These are phyloP conservation scores for Paecilomyces sp. DNA, from an alignment of 2,329 filamentous ascomycete genomes.

Conservation along the genomic window DNA sequence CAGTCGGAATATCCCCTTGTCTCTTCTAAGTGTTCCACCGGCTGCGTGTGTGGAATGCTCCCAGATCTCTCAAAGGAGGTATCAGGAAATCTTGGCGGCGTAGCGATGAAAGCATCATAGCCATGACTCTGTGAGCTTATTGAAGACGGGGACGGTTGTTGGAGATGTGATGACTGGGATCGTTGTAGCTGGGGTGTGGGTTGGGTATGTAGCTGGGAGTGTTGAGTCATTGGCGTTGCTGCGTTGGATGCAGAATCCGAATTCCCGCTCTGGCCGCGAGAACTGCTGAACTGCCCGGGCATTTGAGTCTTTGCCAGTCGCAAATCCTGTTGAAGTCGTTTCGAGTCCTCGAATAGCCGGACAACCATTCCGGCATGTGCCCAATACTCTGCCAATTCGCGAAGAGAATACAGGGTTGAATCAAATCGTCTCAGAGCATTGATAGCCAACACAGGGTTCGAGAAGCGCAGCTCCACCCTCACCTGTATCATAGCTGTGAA, in stretches of 20 bases:
- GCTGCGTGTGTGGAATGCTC: conserved; percentile 11
- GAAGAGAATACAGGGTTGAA: conserved; percentile 34
- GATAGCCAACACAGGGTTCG: conserved; percentile 39
- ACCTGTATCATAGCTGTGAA: conserved; percentile 43
- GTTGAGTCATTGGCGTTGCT: conserved; percentile 10
- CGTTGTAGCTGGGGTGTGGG: conserved; percentile 14
- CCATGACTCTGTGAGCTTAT: conserved; percentile 8
- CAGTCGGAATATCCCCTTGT: conserved; percentile 31
- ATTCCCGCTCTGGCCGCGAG: conserved; percentile 5
- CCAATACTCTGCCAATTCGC: conserved; percentile 36
- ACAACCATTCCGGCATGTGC: conserved; percentile 36
- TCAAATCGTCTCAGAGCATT: conserved; percentile 39
- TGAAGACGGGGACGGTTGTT: background rate
- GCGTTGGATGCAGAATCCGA: conserved; percentile 9
- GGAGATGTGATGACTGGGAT: conserved; percentile 4
- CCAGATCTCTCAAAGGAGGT: conserved; percentile 2
- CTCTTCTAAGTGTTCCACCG: conserved; percentile 24
- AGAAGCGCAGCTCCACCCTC: conserved; percentile 38
- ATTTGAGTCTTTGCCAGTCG: conserved; percentile 28
- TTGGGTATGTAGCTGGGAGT: conserved; percentile 13
- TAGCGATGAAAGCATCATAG: background rate
- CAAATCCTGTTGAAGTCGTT: conserved; percentile 34
- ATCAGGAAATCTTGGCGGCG: background rate
- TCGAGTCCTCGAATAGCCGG: conserved; percentile 37
- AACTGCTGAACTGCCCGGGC: conserved; percentile 18